Conservation (phyloP, 2,329 filamentous ascomycete genomes). For the Cladobotryum protrusum region DNA sequence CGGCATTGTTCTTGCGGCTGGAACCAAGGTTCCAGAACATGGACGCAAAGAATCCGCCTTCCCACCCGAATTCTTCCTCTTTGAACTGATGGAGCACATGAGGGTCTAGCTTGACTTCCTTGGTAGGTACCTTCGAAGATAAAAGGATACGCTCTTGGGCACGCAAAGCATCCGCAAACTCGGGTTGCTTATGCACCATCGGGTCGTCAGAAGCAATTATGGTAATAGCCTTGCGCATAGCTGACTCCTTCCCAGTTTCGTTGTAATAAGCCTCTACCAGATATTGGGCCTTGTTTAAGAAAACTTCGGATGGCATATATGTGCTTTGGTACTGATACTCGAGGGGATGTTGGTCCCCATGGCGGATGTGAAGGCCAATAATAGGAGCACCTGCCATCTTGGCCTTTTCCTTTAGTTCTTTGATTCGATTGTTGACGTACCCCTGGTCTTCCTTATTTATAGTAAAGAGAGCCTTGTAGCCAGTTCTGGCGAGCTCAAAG, state of each 20-base stretch:
- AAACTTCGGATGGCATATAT: constrained; percentile 70
- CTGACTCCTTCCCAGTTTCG: constrained; percentile 20
- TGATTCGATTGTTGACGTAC: constrained; percentile 57
- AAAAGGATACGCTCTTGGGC: constrained; percentile 74
- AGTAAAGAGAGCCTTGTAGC: constrained; percentile 71
- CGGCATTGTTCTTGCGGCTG: constrained; percentile 34
- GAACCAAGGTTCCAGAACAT: constrained; percentile 74
- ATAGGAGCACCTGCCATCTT: constrained; percentile 32
- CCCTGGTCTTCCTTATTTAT: constrained; percentile 58
- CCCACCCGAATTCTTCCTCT: constrained; percentile 76
- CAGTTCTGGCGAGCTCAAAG: constrained; percentile 60
- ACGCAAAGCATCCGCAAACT: constrained; percentile 51
- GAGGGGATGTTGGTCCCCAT: constrained; percentile 70
- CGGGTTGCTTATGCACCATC: constrained; percentile 60
- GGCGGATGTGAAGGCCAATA: constrained; percentile 72
- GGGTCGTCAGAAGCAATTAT: constrained; percentile 79
- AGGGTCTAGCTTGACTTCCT: constrained; percentile 36
- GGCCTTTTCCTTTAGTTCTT: constrained; percentile 46
- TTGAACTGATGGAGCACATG: constrained; percentile 58
- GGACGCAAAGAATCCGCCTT: constrained; percentile 76
- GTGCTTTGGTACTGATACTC: constrained; percentile 71
- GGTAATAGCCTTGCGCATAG: constrained; percentile 36
- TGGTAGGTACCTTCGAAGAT: constrained; percentile 53
- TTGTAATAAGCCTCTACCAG: constrained; percentile 47
- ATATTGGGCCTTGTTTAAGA: constrained; percentile 52